Evolutionary conservation across 352 stramenopile species (phyloP), one percentile per base, ranked within the genome.

Genomic region (Globisporangium ultimum): DNA sequence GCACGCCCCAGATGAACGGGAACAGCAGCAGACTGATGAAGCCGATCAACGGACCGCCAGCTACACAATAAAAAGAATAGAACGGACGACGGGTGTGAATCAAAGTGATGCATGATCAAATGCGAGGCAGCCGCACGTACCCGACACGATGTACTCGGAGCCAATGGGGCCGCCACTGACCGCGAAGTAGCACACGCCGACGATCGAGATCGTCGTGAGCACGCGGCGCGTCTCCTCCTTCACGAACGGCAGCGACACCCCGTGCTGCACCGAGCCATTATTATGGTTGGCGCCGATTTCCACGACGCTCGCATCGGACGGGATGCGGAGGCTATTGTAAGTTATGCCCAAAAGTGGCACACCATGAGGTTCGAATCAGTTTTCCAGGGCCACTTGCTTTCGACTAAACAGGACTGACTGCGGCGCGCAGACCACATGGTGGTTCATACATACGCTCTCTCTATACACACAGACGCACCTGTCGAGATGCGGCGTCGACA

Each of bases 1-100:
- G 93, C 14, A 97, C 47, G 8, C 80, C 89, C 82, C 91, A 97
- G 18, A 98, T 68, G 28, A 98, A 74, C 11, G 92, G 92, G 43
- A 97, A 84, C 12, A 97, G 21, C 18, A 93, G 36, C 56, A 97
- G 85, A 18, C 93, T 86, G 9, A 97, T 68, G 36, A 98, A 72
- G 15, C 92, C 81, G 62, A 93, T 40, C 38, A 96, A 78, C 28
- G 76, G 76, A 12, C 76, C 76, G 13, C 76, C 76, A 10, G 76
- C 71, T 67, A 43, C 20, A 17, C 15, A 17, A 45, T 1, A 13
- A 34, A 18, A 48, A 38, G 11, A 18, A 38, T 12, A 43, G 12
- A 13, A 62, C 22, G n/a, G 17, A 51, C 18, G 28, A 36, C 11
- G 18, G 9, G 10, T 4, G 60, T 38, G 14, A 60, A 9, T 45